These are phyloP conservation scores for Funneliformis caledonium DNA, from an alignment of 371 early-diverging fungal species.

Conservation along the genomic window DNA sequence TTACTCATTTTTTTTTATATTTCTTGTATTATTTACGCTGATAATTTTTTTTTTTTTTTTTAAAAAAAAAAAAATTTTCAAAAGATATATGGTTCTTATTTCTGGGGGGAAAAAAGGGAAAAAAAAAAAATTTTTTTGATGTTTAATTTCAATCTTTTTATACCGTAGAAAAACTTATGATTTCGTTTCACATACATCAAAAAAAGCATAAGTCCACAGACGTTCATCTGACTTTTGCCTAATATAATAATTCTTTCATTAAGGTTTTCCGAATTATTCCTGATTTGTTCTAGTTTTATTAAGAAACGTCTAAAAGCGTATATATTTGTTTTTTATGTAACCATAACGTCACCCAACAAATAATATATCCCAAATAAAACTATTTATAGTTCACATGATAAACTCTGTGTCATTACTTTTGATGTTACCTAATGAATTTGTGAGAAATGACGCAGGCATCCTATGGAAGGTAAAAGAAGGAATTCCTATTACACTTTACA, in stretches of 20 bases:
- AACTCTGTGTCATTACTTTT: too few relatives aligned
- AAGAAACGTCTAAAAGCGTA: neutral
- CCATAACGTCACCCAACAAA: too few relatives aligned
- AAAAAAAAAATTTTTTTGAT: neutral
- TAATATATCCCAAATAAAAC: too few relatives aligned
- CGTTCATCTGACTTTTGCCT: too few relatives aligned
- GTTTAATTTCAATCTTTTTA: neutral
- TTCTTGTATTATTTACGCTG: neutral
- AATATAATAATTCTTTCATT: too few relatives aligned
- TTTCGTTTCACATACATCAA: too few relatives aligned
- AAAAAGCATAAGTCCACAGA: too few relatives aligned
- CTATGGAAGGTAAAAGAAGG: neutral
- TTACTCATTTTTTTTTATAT: slow-evolving; percentile 10
- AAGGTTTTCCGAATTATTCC: neutral
- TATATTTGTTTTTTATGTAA: neutral
- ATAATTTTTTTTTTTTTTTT: neutral
- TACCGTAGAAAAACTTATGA: too few relatives aligned
- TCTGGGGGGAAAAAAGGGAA: neutral
- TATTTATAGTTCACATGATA: neutral
- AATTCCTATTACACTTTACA: too few relatives aligned
- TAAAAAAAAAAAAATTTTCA: neutral
- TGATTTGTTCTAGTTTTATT: neutral
- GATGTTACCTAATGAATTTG: too few relatives aligned
- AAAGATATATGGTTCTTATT: neutral
- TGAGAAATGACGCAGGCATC: neutral